These are phyloP conservation scores for Firmiana major DNA, from an alignment of 345 rosid genomes.

Conservation along the genomic window DNA sequence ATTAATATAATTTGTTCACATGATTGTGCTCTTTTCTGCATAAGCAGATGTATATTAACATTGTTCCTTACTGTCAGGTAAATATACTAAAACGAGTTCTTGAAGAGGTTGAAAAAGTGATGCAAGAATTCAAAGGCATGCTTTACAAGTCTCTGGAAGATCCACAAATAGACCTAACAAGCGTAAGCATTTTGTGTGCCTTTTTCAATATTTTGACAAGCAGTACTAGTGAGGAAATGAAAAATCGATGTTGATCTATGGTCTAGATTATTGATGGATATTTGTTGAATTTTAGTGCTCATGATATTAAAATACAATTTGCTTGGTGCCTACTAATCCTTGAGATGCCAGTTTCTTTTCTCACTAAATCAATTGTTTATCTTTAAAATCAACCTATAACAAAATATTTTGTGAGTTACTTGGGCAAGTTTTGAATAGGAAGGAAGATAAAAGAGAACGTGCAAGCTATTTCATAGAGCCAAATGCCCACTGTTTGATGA, in stretches of 20 bases:
- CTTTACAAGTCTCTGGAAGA: slow-evolving; percentile 97
- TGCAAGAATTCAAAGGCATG: slow-evolving; percentile 92
- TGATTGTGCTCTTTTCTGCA: background rate
- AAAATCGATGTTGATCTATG: background rate
- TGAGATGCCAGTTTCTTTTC: background rate
- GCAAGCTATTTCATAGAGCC: background rate
- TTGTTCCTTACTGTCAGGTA: slow-evolving; percentile 52
- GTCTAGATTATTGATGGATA: background rate
- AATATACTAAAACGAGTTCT: slow-evolving; percentile 92
- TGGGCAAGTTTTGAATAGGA: background rate
- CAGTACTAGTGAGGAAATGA: background rate
- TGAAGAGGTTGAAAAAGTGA: slow-evolving; percentile 97
- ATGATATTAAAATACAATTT: background rate
- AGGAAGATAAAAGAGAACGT: background rate
- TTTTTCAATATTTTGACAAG: slow-evolving; percentile 7
- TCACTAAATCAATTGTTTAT: background rate
- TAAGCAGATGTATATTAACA: background rate
- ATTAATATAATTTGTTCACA: background rate
- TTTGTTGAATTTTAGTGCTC: slow-evolving; percentile 9
- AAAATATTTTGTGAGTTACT: background rate
- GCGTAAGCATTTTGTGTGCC: slow-evolving; percentile 41
- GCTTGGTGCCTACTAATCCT: slow-evolving; percentile 3
- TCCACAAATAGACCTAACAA: slow-evolving; percentile 83
- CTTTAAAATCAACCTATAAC: background rate
- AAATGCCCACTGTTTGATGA: background rate